Conservation (phyloP, 2,329 filamentous ascomycete species). For the Hortaea werneckii region DNA sequence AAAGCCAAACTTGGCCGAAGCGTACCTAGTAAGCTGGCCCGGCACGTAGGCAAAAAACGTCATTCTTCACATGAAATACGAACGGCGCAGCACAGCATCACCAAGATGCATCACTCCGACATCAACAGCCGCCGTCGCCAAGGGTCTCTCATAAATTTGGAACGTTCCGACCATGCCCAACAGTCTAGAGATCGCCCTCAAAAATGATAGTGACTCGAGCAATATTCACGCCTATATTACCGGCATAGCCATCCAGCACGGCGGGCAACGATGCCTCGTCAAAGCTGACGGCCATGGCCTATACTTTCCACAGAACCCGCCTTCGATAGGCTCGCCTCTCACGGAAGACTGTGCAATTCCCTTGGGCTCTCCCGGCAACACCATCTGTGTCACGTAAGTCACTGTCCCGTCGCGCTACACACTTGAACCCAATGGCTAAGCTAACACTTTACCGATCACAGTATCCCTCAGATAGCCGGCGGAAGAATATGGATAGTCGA, state of each 20-base stretch:
- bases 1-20: too few relatives aligned
- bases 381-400: constrained; percentile 16
- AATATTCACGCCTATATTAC: constrained; percentile 27
- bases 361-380: constrained; percentile 24
- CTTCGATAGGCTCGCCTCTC: constrained; percentile 22
- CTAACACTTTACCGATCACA: not conserved
- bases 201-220: constrained; percentile 24
- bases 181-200: constrained; percentile 24
- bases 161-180: constrained; percentile 19
- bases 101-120: too few relatives aligned
- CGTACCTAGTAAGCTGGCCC: too few relatives aligned
- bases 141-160: too few relatives aligned
- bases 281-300: constrained; percentile 26
- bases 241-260: constrained; percentile 26
- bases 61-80: too few relatives aligned
- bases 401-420: not conserved
- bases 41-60: too few relatives aligned
- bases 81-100: too few relatives aligned
- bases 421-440: not conserved
- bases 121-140: too few relatives aligned
- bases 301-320: constrained; percentile 25
- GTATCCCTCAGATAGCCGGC: constrained; percentile 25
- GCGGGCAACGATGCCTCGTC: constrained; percentile 23
- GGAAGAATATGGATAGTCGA: constrained; percentile 29
- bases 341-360: constrained; percentile 28